Base-by-base conservation (phyloP, 345 rosid species). In the Psidium guajava region DNA sequence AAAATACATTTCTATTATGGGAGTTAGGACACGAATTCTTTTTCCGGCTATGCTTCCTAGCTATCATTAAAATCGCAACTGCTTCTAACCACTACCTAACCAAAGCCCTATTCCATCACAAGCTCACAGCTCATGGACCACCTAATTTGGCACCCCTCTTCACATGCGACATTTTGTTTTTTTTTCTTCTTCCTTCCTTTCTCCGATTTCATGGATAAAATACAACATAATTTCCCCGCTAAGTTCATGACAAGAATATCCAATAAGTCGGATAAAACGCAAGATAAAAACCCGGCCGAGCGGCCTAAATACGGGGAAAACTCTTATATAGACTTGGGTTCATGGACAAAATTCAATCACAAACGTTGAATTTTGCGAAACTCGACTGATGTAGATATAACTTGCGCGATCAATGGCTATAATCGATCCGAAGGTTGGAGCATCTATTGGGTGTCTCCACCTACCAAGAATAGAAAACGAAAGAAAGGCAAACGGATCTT, bases 231-330 rank as follows among this genome's bases (percentile, higher is more conserved):
- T 36, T 69, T 20, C 7, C 3, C 8, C 44, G 2, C 22, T 32
- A 7, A 28, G 44, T 36, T 36, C 25, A 1, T 9, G 80, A 36
- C 21, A 69, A 18, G 32, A 36, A 21, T 5, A 18, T 69, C 47
- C 11, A 4, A 69, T 69, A 1, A 5, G 13, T 32, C 0, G 10
- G 1, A 32, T 32, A 44, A 32, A 32, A 2, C 0, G 0, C 21
- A 4, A 16, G 13, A 32, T 1, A 0, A 69, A 69, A 36, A 20
- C 21, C 21, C 11, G 25, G 11, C 25, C 57, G 1, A 69, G 42
- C 2, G 3, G 1, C 2, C 40, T 5, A 6, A 9, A 36, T 8
- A 18, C 0, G 0, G 6, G 22, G 47, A 6, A 1, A 69, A 2
- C 9, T 69, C 80, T 18, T 18, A 9, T 36, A 2, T 32, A 32